Base-by-base conservation (phyloP, 768 basidiomycete genomes). In the Tremella yokohamensis region DNA sequence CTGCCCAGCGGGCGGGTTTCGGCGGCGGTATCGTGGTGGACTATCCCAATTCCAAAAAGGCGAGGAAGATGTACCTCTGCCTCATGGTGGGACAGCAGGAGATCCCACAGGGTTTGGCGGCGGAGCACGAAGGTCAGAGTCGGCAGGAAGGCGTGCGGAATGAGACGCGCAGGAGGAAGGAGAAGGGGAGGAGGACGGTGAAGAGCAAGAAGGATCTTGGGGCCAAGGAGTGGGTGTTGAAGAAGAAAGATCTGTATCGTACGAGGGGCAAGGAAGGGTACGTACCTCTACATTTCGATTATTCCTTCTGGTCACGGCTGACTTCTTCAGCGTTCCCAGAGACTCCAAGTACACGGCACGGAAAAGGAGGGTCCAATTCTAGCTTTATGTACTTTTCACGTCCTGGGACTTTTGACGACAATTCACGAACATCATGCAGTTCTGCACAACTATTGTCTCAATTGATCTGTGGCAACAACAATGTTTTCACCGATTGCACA, bases 21-120 rank as follows among this genome's bases (percentile, higher is more conserved):
- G 91, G 92, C 3, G 96, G 96, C 53, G 96, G 96, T 60, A 78
- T 99, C 37, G 88, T 97, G 20, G 89, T 99, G 39, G 96, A 99
- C 78, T 99, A 91, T 64, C 93, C 94, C 0, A 96, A 97, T 78
- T 93, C 90, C 0, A 89, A 88, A 69, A 99, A 93, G 77, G 94
- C 92, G 19, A 84, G 83, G 70, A 99, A 98, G 78, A 87, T 97
- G 57, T 99, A 92, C 75, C 72, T 99, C 58, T 93, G 92, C 73
- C 79, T 99, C 56, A 89, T 89, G 75, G 89, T 96, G 2, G 96
- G 94, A 26, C 82, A 85, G 16, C 88, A 87, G 11, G 85, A 87
- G 63, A 48, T 94, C 12, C 93, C 90, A 13, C 78, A 84, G 69
- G 81, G 80, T 8, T 83, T 52, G 8, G 52, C 50, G 19, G 47